These are phyloP conservation scores for Austropuccinia psidii DNA, from an alignment of 1,284 basidiomycete species.

Conservation along the genomic window DNA sequence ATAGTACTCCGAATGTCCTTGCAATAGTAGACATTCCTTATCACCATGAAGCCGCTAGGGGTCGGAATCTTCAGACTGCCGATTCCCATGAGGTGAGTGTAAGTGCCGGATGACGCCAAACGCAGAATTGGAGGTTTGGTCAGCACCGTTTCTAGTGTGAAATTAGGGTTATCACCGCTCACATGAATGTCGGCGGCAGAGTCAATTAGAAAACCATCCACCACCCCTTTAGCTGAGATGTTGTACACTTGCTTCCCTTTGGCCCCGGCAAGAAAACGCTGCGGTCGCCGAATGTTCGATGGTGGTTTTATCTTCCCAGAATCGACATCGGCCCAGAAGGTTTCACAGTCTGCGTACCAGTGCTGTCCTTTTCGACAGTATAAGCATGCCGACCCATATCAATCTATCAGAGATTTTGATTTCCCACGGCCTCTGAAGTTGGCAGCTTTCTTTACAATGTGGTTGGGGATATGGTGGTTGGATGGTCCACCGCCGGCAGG, in stretches of 20 bases:
- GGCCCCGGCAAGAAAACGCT: too few species aligned
- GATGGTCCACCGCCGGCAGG: too few species aligned
- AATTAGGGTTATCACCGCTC: neutral
- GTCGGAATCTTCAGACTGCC: neutral
- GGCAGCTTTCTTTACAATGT: neutral
- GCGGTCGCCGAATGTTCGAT: too few species aligned
- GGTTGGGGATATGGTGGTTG: too few species aligned
- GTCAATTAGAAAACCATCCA: too few species aligned
- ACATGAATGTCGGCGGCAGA: neutral
- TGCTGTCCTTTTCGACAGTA: neutral
- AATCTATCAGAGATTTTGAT: neutral
- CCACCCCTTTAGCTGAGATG: too few species aligned
- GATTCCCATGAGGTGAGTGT: neutral
- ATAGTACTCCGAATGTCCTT: neutral
- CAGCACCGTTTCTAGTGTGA: neutral
- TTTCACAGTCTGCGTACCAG: slow-evolving; percentile 1
- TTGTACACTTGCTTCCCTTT: too few species aligned
- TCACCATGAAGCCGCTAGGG: neutral
- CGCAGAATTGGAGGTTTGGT: neutral
- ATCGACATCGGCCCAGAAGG: neutral
- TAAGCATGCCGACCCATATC: neutral
- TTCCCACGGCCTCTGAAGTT: neutral
- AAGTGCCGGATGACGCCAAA: neutral
- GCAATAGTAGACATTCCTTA: neutral
- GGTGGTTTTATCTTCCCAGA: neutral